phyloP scores from a whole-genome alignment of 163 green algal genomes.

The Coccomyxa subellipsoidea region DNA sequence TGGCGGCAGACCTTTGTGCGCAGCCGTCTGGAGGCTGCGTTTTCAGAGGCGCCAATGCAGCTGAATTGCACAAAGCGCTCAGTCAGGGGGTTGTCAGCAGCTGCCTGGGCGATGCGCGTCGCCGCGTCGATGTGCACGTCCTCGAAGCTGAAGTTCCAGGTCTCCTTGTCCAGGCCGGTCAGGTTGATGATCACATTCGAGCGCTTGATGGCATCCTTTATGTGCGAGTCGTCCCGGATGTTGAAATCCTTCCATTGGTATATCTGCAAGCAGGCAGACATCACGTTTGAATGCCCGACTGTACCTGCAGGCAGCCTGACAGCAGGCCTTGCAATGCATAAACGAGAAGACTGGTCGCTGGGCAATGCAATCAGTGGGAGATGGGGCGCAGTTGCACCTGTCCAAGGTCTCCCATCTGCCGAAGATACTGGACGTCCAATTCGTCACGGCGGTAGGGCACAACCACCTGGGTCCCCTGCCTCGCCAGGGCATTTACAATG shows the following conservation, averaged over 20 bases:
- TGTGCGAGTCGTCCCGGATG: slow-evolving; percentile 74
- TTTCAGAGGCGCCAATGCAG: slow-evolving; percentile 62
- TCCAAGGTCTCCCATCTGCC: slow-evolving; percentile 95
- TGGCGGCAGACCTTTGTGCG: slow-evolving; percentile 61
- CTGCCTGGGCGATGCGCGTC: slow-evolving; percentile 56
- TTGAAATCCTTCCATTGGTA: slow-evolving; percentile 64
- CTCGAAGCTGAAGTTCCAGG: slow-evolving; percentile 91
- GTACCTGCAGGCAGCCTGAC: no score
- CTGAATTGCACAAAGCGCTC: slow-evolving; percentile 82
- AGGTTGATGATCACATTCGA: slow-evolving; percentile 97
- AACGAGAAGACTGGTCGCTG: no score
- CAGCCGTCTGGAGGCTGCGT: slow-evolving; percentile 62
- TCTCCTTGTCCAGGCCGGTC: slow-evolving; percentile 84
- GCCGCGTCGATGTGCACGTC: slow-evolving; percentile 77
- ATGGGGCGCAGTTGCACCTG: slow-evolving; percentile 54
- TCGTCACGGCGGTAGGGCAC: slow-evolving; percentile 87
- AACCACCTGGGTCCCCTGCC: slow-evolving; percentile 71
- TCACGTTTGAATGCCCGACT: no score
- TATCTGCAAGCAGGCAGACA: slow-evolving; percentile 46
- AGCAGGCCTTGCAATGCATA: no score
- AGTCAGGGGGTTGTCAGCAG: slow-evolving; percentile 28
- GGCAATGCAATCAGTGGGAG: no score
- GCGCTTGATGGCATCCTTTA: slow-evolving; percentile 66
- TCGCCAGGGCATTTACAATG: slow-evolving; percentile 83
- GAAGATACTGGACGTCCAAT: slow-evolving; percentile 84